Conservation (phyloP, 1,284 basidiomycete species). For the Phylloboletellus chloephorus region DNA sequence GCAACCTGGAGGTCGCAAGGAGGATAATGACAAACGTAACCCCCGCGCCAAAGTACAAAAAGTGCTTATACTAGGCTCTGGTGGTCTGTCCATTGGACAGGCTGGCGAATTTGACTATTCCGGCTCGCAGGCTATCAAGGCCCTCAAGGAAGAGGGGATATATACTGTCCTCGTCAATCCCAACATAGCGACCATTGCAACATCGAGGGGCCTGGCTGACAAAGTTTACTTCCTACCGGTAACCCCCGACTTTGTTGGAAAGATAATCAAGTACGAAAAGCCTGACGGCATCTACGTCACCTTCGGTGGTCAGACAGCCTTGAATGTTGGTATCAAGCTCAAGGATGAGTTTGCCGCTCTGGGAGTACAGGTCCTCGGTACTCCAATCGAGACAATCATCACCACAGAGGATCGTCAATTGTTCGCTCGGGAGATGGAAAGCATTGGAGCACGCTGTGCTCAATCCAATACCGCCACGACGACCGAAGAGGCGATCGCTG, state of each 20-base stretch:
- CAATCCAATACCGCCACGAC: slow-evolving; percentile 83
- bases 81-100: slow-evolving; percentile 96
- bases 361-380: slow-evolving; percentile 92
- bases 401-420: slow-evolving; percentile 95
- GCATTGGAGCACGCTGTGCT: slow-evolving; percentile 95
- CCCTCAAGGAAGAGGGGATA: slow-evolving; percentile 96
- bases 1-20: slow-evolving; percentile 85
- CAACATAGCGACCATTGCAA: slow-evolving; percentile 99
- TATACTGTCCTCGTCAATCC: slow-evolving; percentile 98
- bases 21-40: slow-evolving; percentile 73
- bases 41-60: slow-evolving; percentile 84
- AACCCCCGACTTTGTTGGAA: slow-evolving; percentile 95
- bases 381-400: slow-evolving; percentile 96
- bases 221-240: slow-evolving; percentile 99
- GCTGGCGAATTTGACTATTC: slow-evolving; percentile 99
- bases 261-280: slow-evolving; percentile 97
- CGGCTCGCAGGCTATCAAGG: slow-evolving; percentile 98
- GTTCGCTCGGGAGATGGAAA: slow-evolving; percentile 92
- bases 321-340: slow-evolving; percentile 95
- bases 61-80: slow-evolving; percentile 96
- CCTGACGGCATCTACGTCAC: slow-evolving; percentile 99
- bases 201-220: slow-evolving; percentile 94
- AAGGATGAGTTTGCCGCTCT: slow-evolving; percentile 90
- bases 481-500: slow-evolving; percentile 77
- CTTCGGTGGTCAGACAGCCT: slow-evolving; percentile 96